These are phyloP conservation scores for Schizosaccharomyces lindneri DNA, from an alignment of 805 yeast genomes.

Conservation along the genomic window DNA sequence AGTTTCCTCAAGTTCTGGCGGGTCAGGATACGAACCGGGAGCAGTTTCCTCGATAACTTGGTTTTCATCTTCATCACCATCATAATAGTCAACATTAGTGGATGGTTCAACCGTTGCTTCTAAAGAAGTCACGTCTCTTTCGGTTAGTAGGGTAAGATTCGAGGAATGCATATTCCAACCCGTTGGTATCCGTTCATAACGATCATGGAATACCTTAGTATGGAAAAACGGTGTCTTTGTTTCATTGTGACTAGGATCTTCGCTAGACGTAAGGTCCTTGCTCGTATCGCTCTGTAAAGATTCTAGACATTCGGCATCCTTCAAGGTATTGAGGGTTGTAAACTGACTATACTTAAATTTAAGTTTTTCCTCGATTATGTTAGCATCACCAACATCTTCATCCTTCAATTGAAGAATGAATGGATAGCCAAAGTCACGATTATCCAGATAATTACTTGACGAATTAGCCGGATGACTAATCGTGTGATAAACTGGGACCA, in stretches of 20 bases:
- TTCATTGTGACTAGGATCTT: background rate
- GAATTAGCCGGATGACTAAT: background rate
- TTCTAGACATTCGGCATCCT: background rate
- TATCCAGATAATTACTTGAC: background rate
- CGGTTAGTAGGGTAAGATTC: background rate
- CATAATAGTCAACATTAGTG: background rate
- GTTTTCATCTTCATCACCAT: background rate
- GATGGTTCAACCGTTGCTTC: background rate
- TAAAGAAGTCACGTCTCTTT: background rate
- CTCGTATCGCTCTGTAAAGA: background rate
- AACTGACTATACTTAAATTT: slow-evolving; percentile 10
- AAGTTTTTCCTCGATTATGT: slow-evolving; percentile 31
- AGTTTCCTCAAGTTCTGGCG: background rate
- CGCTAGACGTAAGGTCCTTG: background rate
- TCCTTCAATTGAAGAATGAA: slow-evolving; percentile 35
- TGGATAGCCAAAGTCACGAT: slow-evolving; percentile 46
- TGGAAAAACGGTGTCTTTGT: background rate
- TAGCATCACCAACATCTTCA: slow-evolving; percentile 31
- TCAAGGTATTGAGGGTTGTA: slow-evolving; percentile 4
- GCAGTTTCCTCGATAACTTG: background rate
- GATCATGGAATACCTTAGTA: background rate
- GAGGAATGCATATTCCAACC: background rate
- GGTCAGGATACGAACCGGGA: background rate
- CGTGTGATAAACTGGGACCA: background rate
- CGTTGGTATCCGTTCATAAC: background rate